Evolutionary conservation across 148 eudicot genomes (phyloP).

Genomic region (Rhododendron vialii): DNA sequence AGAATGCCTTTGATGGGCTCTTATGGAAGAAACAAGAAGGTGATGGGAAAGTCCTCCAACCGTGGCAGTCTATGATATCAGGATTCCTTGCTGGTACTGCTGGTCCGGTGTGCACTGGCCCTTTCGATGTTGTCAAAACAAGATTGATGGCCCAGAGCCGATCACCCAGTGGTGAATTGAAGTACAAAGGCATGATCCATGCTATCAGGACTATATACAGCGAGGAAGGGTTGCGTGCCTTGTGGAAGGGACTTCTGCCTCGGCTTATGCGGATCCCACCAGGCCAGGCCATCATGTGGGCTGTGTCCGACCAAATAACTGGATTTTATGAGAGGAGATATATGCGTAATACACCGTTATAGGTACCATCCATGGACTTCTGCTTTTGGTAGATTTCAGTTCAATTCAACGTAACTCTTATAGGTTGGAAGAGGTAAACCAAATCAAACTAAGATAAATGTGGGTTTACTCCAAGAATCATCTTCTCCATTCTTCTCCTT

Average conservation of each 20-base stretch:
- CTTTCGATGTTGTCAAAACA: constrained; percentile 94
- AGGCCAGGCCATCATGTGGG: constrained; percentile 99
- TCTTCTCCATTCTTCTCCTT: neutral
- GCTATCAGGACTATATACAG: constrained; percentile 66
- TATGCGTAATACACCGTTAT: constrained; percentile 31
- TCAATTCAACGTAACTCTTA: neutral
- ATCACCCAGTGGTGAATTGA: constrained; percentile 45
- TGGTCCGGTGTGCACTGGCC: constrained; percentile 91
- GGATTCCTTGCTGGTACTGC: constrained; percentile 97
- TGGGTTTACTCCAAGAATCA: neutral
- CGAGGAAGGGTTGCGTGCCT: constrained; percentile 77
- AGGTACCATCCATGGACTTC: constrained; percentile 3
- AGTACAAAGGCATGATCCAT: constrained; percentile 88
- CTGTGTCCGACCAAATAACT: constrained; percentile 82
- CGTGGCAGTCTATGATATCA: constrained; percentile 97
- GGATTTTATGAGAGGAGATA: constrained; percentile 87
- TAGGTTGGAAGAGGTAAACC: neutral
- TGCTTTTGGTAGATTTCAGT: neutral
- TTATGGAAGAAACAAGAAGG: constrained; percentile 91
- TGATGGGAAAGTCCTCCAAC: constrained; percentile 67
- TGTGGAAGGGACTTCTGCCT: constrained; percentile 92
- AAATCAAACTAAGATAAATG: neutral
- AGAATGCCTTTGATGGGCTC: constrained; percentile 58
- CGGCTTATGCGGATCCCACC: constrained; percentile 97
- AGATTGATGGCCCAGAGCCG: constrained; percentile 91